phyloP scores from a whole-genome alignment of 768 basidiomycete genomes.

The Daedalea quercina region DNA sequence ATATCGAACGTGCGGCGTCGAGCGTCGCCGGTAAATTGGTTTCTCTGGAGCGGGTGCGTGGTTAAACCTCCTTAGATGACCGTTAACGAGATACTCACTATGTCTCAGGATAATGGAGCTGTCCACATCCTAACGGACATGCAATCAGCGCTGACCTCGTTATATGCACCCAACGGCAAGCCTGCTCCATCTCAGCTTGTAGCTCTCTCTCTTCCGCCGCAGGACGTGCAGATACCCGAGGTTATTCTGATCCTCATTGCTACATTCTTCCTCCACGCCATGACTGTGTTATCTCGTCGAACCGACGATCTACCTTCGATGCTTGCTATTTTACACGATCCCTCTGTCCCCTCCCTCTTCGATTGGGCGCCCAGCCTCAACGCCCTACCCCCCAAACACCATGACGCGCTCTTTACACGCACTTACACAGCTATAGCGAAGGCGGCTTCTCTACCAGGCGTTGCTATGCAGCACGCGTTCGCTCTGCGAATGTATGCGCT shows the following conservation, averaged over 20 bases:
- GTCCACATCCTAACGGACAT: conserved; percentile 38
- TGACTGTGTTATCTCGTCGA: conserved; percentile 34
- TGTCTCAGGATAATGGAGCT: conserved; percentile 46
- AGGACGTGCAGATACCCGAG: conserved; percentile 23
- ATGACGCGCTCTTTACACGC: conserved; percentile 53
- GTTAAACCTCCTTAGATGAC: neutral
- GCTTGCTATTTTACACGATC: conserved; percentile 23
- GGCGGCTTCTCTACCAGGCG: conserved; percentile 23
- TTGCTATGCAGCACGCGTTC: conserved; percentile 23
- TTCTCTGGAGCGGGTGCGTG: conserved; percentile 62
- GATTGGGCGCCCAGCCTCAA: conserved; percentile 45
- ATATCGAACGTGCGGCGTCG: conserved; percentile 69
- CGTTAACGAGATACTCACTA: neutral
- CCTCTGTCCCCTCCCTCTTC: conserved; percentile 32
- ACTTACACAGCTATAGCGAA: conserved; percentile 48
- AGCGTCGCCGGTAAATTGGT: conserved; percentile 64
- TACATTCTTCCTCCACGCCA: conserved; percentile 51
- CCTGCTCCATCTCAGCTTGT: conserved; percentile 23
- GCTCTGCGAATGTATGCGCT: conserved; percentile 37
- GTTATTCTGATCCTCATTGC: conserved; percentile 46
- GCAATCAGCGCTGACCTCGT: conserved; percentile 33
- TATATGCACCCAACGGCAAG: conserved; percentile 13
- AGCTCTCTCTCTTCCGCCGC: conserved; percentile 37
- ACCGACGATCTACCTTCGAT: conserved; percentile 19
- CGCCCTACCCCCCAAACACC: conserved; percentile 42